These are phyloP conservation scores for Acer negundo DNA, from an alignment of 345 rosid species.

Conservation along the genomic window DNA sequence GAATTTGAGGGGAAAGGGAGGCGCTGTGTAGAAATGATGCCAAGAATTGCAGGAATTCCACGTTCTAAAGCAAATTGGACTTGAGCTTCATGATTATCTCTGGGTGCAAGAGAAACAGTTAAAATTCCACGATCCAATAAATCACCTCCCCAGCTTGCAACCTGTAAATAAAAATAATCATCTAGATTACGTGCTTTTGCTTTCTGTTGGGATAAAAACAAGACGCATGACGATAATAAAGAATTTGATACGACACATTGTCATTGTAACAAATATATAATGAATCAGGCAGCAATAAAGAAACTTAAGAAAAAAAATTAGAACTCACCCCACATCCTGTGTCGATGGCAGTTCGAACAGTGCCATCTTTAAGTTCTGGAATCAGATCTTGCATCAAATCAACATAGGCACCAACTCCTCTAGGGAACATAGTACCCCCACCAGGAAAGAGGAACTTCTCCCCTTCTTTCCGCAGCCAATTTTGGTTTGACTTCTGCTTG, in stretches of 20 bases:
- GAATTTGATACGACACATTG: neutral
- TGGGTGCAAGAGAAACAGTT: conserved; percentile 93
- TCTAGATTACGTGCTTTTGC: neutral
- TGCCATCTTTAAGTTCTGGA: conserved; percentile 93
- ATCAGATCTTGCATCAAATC: conserved; percentile 93
- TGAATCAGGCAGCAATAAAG: neutral
- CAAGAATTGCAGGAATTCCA: conserved; percentile 95
- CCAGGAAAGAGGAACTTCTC: conserved; percentile 94
- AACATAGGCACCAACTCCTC: conserved; percentile 91
- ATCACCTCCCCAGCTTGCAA: conserved; percentile 99
- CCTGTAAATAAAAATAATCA: conserved; percentile 42
- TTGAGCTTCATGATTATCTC: conserved; percentile 99
- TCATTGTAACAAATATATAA: neutral
- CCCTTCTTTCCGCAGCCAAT: conserved; percentile 92
- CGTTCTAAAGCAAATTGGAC: conserved; percentile 98
- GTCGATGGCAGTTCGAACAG: conserved; percentile 89
- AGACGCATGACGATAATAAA: neutral
- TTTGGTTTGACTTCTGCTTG: conserved; percentile 93
- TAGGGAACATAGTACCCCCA: conserved; percentile 98
- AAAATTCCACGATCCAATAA: conserved; percentile 85
- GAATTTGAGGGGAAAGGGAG: conserved; percentile 96
- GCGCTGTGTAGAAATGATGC: conserved; percentile 96
- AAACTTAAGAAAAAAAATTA: neutral
- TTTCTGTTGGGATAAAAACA: conserved; percentile 3
- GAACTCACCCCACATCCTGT: conserved; percentile 95